Percentiles rank a stretch among this genome's conserved stretches.
Evolutionary conservation across 805 yeast species (phyloP).

Genomic region (Cyberlindnera bimundalis): DNA sequence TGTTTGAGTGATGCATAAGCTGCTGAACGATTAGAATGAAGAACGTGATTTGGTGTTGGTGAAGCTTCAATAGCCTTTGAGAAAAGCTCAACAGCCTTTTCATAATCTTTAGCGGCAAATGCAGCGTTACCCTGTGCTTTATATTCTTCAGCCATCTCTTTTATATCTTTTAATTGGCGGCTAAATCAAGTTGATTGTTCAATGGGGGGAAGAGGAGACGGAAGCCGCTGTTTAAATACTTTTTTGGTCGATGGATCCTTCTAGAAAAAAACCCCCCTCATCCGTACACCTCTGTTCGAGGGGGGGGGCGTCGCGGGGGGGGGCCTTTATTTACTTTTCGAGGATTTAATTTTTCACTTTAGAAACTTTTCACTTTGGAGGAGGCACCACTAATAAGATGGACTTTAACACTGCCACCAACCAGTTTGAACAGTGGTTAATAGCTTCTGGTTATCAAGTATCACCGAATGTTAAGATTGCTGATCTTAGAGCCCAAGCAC

Average conservation of each 20-base stretch:
- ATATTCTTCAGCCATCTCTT: slow-evolving; percentile 65
- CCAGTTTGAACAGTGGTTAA: slow-evolving; percentile 45
- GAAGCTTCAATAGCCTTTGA: slow-evolving; percentile 85
- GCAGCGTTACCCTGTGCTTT: slow-evolving; percentile 94
- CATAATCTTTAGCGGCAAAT: slow-evolving; percentile 82
- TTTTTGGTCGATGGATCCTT: slow-evolving; percentile 5
- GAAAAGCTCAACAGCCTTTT: slow-evolving; percentile 75
- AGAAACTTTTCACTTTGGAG: too few relatives aligned
- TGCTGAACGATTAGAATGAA: slow-evolving; percentile 93
- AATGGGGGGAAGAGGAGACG: neutral
- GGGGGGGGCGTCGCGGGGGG: too few relatives aligned
- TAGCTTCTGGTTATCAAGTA: slow-evolving; percentile 39
- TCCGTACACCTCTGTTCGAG: slow-evolving; percentile 3
- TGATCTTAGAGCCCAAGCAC: slow-evolving; percentile 55
- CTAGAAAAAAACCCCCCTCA: slow-evolving; percentile 11
- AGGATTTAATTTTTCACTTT: too few relatives aligned
- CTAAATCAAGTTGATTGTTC: neutral
- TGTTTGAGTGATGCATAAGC: slow-evolving; percentile 77
- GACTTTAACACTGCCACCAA: slow-evolving; percentile 32
- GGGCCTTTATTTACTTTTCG: too few relatives aligned
- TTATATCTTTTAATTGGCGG: neutral
- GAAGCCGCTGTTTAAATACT: too few relatives aligned
- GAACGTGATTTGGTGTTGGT: slow-evolving; percentile 81
- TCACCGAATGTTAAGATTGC: slow-evolving; percentile 55
- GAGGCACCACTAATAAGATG: slow-evolving; percentile 13